These are phyloP conservation scores for Kluyveromyces aestuarii DNA, from an alignment of 805 yeast species.

Conservation along the genomic window DNA sequence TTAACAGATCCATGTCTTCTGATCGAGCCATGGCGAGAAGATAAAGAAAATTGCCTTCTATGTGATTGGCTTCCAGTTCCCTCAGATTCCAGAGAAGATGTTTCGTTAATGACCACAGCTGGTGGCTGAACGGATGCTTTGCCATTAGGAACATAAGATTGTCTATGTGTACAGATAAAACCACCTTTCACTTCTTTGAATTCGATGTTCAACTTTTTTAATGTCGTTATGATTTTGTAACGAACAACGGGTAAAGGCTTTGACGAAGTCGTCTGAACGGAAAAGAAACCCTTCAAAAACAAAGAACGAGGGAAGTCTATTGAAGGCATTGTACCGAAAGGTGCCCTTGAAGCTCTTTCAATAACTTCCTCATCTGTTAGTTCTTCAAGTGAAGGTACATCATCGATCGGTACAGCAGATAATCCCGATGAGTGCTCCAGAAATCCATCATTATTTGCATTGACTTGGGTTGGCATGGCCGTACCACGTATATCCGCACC, in stretches of 20 bases:
- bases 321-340: constrained; percentile 81
- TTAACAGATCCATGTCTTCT: constrained; percentile 27
- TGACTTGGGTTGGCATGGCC: constrained; percentile 20
- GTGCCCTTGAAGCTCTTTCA: constrained; percentile 44
- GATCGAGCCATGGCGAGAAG: constrained; percentile 30
- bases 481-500: constrained; percentile 18
- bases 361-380: constrained; percentile 42
- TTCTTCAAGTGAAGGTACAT: constrained; percentile 13
- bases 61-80: constrained; percentile 11
- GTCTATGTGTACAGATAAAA: constrained; percentile 67
- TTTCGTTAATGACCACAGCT: constrained; percentile 5
- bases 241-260: constrained; percentile 85
- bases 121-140: constrained; percentile 6
- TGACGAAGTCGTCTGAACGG: constrained; percentile 91
- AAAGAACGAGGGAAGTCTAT: constrained; percentile 88
- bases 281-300: constrained; percentile 85
- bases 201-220: constrained; percentile 67
- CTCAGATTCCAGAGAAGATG: constrained; percentile 6
- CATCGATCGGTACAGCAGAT: constrained; percentile 28
- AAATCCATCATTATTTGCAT: constrained; percentile 34
- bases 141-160: constrained; percentile 4
- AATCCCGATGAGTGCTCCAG: constrained; percentile 37
- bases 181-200: constrained; percentile 92
- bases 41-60: constrained; percentile 13
- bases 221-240: constrained; percentile 68